A percentile compares a stretch with the other conserved stretches of the same genome.
Conservation (phyloP, 805 yeast genomes). For the Yarrowia yakushimensis region DNA sequence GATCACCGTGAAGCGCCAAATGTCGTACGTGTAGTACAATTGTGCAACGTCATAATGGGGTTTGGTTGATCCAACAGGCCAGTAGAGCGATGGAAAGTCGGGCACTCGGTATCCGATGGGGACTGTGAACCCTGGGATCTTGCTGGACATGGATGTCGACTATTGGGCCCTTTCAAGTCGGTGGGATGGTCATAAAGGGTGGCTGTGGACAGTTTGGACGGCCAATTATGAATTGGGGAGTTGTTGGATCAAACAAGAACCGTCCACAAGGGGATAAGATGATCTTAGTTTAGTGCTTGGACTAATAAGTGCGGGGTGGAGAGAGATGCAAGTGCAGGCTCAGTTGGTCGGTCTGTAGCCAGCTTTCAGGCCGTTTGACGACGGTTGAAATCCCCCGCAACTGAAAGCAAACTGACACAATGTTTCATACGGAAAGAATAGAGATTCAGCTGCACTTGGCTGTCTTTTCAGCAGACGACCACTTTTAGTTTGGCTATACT, state of each 20-base stretch:
- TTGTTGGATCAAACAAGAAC: too few species aligned
- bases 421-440: neutral
- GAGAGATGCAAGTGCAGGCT: too few species aligned
- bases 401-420: neutral
- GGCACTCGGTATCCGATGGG: slow-evolving; percentile 86
- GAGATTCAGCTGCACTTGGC: neutral
- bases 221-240: too few species aligned
- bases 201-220: too few species aligned
- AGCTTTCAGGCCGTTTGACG: too few species aligned
- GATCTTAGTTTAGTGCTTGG: neutral
- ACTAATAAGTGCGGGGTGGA: too few species aligned
- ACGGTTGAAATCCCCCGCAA: neutral
- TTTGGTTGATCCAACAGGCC: slow-evolving; percentile 52
- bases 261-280: too few species aligned
- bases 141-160: neutral
- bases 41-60: slow-evolving; percentile 46
- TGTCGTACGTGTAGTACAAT: slow-evolving; percentile 65
- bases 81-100: slow-evolving; percentile 72
- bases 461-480: neutral
- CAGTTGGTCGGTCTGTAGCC: too few species aligned
- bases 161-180: neutral
- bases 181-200: neutral
- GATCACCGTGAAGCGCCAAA: slow-evolving; percentile 76
- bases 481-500: neutral
- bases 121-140: slow-evolving; percentile 32